Evolutionary conservation across 345 rosid species (phyloP).

Genomic region (Adansonia digitata): DNA sequence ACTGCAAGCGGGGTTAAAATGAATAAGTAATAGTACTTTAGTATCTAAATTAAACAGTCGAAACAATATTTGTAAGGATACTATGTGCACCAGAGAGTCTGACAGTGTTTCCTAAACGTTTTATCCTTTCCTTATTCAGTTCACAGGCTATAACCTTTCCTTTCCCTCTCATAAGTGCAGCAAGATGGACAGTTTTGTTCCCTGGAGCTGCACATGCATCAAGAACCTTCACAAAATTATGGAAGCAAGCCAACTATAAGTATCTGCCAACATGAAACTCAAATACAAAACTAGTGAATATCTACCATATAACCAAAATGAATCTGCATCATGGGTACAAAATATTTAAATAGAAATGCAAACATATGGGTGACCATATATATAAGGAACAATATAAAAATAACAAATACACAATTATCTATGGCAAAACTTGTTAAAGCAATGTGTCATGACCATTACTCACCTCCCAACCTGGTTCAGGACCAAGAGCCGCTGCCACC

Average conservation of each 20-base stretch:
- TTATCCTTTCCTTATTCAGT: conserved; percentile 60
- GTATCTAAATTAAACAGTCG: conserved; percentile 2
- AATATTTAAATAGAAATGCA: background rate
- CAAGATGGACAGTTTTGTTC: conserved; percentile 93
- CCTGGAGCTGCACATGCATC: conserved; percentile 99
- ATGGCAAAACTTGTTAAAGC: background rate
- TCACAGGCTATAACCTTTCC: conserved; percentile 82
- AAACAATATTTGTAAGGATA: conserved; percentile 44
- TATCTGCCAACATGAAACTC: background rate
- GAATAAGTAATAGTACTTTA: background rate
- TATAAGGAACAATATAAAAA: background rate
- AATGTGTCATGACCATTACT: conserved; percentile 15
- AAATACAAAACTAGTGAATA: conserved; percentile 8
- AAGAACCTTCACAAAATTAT: conserved; percentile 57
- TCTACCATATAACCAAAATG: conserved; percentile 5
- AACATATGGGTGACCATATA: background rate
- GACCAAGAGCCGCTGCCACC: conserved; percentile 82
- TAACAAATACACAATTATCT: too few relatives aligned
- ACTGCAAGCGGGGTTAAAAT: background rate
- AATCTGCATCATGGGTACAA: background rate
- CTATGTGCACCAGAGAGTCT: conserved; percentile 79
- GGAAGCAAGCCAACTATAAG: conserved; percentile 15
- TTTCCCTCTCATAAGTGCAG: conserved; percentile 81
- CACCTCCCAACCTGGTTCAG: conserved; percentile 81
- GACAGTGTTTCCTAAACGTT: conserved; percentile 64